These are phyloP conservation scores for Evernia prunastri DNA, from an alignment of 495 filamentous ascomycete genomes.

Conservation along the genomic window DNA sequence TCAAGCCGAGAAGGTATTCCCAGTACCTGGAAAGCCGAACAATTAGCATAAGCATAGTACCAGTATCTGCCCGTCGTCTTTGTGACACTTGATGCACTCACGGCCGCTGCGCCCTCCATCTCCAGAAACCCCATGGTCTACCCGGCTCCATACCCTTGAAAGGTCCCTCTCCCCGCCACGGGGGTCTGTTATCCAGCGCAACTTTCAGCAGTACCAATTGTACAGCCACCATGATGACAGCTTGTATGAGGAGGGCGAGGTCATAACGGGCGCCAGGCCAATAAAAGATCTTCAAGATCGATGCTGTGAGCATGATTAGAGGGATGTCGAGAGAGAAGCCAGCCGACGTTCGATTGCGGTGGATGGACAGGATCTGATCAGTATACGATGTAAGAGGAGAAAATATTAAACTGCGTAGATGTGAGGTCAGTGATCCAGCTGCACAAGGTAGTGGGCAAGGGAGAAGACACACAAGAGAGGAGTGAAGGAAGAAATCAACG, in stretches of 20 bases:
- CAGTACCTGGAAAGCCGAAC: conserved; percentile 58
- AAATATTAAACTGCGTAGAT: conserved; percentile 51
- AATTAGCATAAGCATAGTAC: conserved; percentile 4
- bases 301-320: conserved; percentile 94
- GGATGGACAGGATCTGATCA: conserved; percentile 88
- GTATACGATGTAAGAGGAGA: conserved; percentile 83
- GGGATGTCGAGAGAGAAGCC: conserved; percentile 92
- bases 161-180: conserved; percentile 48
- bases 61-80: not conserved
- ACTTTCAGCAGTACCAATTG: conserved; percentile 82
- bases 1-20: conserved; percentile 72
- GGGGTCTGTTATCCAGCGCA: conserved; percentile 80
- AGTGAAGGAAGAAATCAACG: conserved; percentile 22
- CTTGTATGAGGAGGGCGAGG: conserved; percentile 71
- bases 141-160: conserved; percentile 45
- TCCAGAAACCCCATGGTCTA: conserved; percentile 90
- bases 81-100: conserved; percentile 37
- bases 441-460: not conserved
- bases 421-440: conserved; percentile 3
- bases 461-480: conserved; percentile 25
- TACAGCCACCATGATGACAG: conserved; percentile 76
- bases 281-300: conserved; percentile 88
- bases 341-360: conserved; percentile 69
- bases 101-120: conserved; percentile 77
- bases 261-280: conserved; percentile 88